These are phyloP conservation scores for Populus euphratica DNA, from an alignment of 345 rosid species.

Conservation along the genomic window DNA sequence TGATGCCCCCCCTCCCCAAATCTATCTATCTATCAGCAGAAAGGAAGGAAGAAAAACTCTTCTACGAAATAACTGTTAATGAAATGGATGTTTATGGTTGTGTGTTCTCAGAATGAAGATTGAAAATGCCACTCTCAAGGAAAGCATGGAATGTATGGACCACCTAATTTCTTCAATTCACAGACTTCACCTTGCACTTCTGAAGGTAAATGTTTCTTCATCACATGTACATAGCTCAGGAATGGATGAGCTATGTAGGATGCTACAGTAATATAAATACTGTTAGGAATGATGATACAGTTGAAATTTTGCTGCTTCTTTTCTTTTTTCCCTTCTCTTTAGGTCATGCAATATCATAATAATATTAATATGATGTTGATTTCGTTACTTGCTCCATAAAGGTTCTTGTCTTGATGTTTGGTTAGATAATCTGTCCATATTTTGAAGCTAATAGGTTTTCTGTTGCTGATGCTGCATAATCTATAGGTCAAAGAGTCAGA, in stretches of 20 bases:
- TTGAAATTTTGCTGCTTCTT: neutral
- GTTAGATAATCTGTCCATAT: neutral
- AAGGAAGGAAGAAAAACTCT: neutral
- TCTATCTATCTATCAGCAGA: too few relatives aligned
- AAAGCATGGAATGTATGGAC: conserved; percentile 78
- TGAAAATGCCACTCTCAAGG: conserved; percentile 85
- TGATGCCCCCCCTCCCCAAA: neutral
- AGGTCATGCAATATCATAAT: neutral
- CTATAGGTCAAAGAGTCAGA: conserved; percentile 59
- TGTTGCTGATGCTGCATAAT: neutral
- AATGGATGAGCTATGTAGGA: neutral
- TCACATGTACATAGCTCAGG: neutral
- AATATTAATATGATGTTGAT: neutral
- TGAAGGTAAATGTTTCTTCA: conserved; percentile 46
- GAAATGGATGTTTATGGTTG: neutral
- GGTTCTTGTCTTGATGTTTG: neutral
- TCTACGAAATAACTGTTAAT: neutral
- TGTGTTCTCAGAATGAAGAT: conserved; percentile 59
- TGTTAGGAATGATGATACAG: neutral
- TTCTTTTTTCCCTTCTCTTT: neutral
- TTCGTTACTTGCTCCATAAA: neutral
- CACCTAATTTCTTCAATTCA: conserved; percentile 70
- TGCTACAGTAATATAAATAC: neutral
- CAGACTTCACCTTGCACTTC: conserved; percentile 74
- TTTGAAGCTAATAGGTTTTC: neutral